Conservation (phyloP, 176 grass and related monocot genomes). For the Puya raimondii region DNA sequence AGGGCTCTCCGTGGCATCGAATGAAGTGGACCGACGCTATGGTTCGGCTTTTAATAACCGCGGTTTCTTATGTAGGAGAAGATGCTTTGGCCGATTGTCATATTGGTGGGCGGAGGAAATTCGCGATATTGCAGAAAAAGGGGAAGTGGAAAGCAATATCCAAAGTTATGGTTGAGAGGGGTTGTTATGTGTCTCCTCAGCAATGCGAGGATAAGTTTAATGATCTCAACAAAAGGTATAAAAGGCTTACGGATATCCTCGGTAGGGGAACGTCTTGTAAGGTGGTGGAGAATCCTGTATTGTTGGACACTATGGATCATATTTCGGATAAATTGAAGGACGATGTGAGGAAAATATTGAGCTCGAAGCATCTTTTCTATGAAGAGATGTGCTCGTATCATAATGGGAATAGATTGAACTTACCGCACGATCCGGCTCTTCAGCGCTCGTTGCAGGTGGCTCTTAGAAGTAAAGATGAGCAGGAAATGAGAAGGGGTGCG, state of each 20-base stretch:
- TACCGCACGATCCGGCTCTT: conserved; percentile 72
- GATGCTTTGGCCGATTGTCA: conserved; percentile 49
- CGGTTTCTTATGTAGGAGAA: conserved; percentile 69
- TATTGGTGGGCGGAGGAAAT: conserved; percentile 39
- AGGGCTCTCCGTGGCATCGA: conserved; percentile 66
- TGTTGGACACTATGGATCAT: conserved; percentile 70
- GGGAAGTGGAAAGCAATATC: conserved; percentile 98
- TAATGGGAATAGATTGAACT: conserved; percentile 66
- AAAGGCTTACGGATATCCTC: conserved; percentile 87
- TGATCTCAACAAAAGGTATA: conserved; percentile 97
- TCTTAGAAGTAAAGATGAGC: conserved; percentile 68
- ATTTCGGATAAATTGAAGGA: conserved; percentile 87
- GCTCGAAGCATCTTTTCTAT: conserved; percentile 86
- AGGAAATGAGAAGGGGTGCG: conserved; percentile 28
- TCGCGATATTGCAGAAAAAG: conserved; percentile 74
- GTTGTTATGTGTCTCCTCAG: conserved; percentile 80
- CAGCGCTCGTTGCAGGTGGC: conserved; percentile 61
- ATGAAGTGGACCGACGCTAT: conserved; percentile 99
- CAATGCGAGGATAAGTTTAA: conserved; percentile 99
- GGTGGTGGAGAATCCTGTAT: conserved; percentile 61
- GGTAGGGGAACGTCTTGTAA: conserved; percentile 67
- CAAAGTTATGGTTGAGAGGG: conserved; percentile 63
- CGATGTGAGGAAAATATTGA: conserved; percentile 85
- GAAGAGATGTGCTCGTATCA: conserved; percentile 99
- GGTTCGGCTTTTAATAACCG: conserved; percentile 85